Evolutionary conservation across 2,329 filamentous ascomycete species (phyloP).

Genomic region (Neonectria coccinea): DNA sequence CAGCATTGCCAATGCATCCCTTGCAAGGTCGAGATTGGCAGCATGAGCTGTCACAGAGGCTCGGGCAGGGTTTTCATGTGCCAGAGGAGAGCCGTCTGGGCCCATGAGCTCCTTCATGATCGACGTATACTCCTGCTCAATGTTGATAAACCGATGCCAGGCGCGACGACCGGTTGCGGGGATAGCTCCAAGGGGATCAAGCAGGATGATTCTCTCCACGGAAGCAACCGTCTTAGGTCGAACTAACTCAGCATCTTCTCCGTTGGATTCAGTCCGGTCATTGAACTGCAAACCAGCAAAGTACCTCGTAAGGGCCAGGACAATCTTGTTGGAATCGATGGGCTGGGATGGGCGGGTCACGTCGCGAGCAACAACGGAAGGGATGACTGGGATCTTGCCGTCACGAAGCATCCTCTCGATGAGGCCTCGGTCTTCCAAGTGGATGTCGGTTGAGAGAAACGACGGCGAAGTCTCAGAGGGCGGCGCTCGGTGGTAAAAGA

Average conservation of each 20-base stretch:
- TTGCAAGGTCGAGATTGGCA: constrained; percentile 79
- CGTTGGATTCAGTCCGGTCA: background rate
- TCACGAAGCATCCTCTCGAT: constrained; percentile 49
- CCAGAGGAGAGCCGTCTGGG: constrained; percentile 44
- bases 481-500: constrained; percentile 38
- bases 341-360: constrained; percentile 54
- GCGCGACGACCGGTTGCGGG: constrained; percentile 66
- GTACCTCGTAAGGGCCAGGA: constrained; percentile 82
- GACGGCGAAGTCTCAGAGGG: constrained; percentile 24
- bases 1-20: constrained; percentile 77
- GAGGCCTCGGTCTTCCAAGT: constrained; percentile 48
- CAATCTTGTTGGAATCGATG: constrained; percentile 68
- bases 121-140: constrained; percentile 86
- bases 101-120: constrained; percentile 72
- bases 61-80: constrained; percentile 47
- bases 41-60: constrained; percentile 62
- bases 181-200: constrained; percentile 88
- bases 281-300: constrained; percentile 74
- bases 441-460: constrained; percentile 43
- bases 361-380: constrained; percentile 56
- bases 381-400: constrained; percentile 54
- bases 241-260: constrained; percentile 47
- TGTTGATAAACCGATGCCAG: constrained; percentile 79
- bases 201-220: constrained; percentile 86
- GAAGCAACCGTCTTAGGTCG: constrained; percentile 65